Conservation (phyloP, 148 eudicot genomes). For the Dianthus caryophyllus region DNA sequence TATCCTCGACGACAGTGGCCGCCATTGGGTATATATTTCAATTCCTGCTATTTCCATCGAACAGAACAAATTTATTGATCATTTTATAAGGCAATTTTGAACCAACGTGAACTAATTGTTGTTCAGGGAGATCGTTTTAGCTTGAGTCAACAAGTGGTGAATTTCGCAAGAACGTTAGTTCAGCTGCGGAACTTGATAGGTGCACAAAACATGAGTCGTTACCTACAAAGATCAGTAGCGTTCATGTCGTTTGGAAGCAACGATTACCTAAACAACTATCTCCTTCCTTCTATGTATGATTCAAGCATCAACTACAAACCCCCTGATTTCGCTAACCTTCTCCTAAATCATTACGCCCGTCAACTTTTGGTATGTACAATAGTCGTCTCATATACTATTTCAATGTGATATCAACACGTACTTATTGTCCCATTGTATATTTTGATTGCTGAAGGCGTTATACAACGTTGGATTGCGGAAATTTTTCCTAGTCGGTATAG, state of each 20-base stretch:
- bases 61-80: too few species aligned
- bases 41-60: neutral
- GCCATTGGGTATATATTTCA: conserved; percentile 73
- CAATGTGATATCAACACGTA: too few species aligned
- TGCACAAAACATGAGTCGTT: conserved; percentile 31
- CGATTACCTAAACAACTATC: conserved; percentile 94
- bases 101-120: neutral
- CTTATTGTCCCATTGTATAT: too few species aligned
- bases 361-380: conserved; percentile 49
- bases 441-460: conserved; percentile 42
- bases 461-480: conserved; percentile 72
- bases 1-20: conserved; percentile 76
- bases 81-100: neutral
- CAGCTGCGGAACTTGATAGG: conserved; percentile 46
- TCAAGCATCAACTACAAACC: conserved; percentile 59
- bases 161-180: conserved; percentile 62
- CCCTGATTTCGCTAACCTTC: conserved; percentile 61
- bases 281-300: conserved; percentile 56
- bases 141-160: conserved; percentile 72
- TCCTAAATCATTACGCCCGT: conserved; percentile 57
- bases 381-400: too few species aligned
- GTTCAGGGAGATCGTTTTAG: conserved; percentile 65
- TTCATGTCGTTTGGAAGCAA: conserved; percentile 76
- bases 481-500: conserved; percentile 58
- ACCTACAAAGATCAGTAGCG: conserved; percentile 54